Evolutionary conservation across 2,329 filamentous ascomycete genomes (phyloP).

Genomic region (Graphiopsis chlorocephala): DNA sequence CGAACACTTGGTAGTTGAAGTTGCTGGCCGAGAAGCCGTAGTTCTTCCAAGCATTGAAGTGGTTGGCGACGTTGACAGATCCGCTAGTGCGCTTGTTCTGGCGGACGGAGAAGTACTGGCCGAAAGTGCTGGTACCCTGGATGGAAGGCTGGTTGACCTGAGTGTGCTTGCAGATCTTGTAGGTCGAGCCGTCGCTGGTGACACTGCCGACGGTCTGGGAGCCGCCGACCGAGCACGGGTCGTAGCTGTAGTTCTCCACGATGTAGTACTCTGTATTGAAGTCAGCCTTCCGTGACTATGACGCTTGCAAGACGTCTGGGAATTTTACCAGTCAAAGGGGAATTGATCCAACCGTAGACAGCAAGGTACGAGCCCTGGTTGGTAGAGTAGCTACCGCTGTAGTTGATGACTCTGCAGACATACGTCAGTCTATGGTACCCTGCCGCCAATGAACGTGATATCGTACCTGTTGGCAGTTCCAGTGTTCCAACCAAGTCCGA

Average conservation of each 20-base stretch:
- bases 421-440: not conserved
- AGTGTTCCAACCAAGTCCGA: constrained; percentile 58
- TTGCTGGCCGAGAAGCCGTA: constrained; percentile 49
- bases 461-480: constrained; percentile 42
- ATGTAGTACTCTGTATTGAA: constrained; percentile 55
- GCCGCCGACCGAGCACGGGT: constrained; percentile 25
- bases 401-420: constrained; percentile 22
- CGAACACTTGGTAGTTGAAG: constrained; percentile 53
- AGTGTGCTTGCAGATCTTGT: constrained; percentile 51
- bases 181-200: constrained; percentile 51
- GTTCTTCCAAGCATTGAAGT: constrained; percentile 42
- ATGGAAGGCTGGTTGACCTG: constrained; percentile 44
- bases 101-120: constrained; percentile 44
- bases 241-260: constrained; percentile 52
- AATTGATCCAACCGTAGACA: constrained; percentile 56
- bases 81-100: constrained; percentile 32
- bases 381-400: constrained; percentile 20
- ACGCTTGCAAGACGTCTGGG: not conserved
- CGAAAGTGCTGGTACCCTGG: constrained; percentile 36
- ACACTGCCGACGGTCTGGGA: constrained; percentile 51
- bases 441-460: constrained; percentile 26
- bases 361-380: constrained; percentile 50
- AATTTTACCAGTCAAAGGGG: constrained; percentile 42
- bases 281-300: not conserved
- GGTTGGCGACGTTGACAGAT: constrained; percentile 28